Percentiles rank a stretch among this genome's conserved stretches.
phyloP scores from a whole-genome alignment of 257 asterid species.

The Coffea canephora region DNA sequence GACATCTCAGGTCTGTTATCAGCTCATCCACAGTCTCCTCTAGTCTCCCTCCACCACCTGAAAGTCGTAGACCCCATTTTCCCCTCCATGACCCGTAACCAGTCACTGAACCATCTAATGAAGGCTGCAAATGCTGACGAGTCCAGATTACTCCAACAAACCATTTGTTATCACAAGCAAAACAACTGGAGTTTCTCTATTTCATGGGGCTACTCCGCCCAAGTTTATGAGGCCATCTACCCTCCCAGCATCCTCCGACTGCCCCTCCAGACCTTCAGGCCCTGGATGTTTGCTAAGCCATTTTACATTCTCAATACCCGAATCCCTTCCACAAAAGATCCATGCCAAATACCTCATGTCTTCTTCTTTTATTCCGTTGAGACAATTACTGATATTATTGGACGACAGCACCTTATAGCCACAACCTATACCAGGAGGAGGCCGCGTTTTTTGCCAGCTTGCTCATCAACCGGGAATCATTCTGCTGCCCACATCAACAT shows the following conservation, averaged over 20 bases:
- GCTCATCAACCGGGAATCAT: conserved; percentile 24
- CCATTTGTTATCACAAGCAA: conserved; percentile 34
- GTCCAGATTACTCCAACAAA: conserved; percentile 43
- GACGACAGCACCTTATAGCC: background rate
- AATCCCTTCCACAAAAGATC: conserved; percentile 2
- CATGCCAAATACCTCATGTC: conserved; percentile 29
- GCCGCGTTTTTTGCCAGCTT: background rate
- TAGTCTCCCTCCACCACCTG: conserved; percentile 50
- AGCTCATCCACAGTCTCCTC: conserved; percentile 47
- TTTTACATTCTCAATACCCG: conserved; percentile 17
- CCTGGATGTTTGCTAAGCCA: conserved; percentile 23
- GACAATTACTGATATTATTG: background rate
- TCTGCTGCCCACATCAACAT: conserved; percentile 15
- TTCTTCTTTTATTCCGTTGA: conserved; percentile 24
- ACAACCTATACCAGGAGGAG: background rate
- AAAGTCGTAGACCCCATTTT: conserved; percentile 44
- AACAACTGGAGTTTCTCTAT: conserved; percentile 45
- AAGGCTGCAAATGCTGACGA: conserved; percentile 33
- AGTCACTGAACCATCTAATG: conserved; percentile 37
- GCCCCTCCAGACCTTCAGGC: conserved; percentile 23
- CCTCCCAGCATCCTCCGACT: conserved; percentile 40
- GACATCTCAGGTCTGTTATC: conserved; percentile 35
- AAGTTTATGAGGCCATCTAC: conserved; percentile 29
- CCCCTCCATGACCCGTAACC: conserved; percentile 35
- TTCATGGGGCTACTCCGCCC: conserved; percentile 55